Conservation (phyloP, 73 alveolate species). For the Effrenium voratum region DNA sequence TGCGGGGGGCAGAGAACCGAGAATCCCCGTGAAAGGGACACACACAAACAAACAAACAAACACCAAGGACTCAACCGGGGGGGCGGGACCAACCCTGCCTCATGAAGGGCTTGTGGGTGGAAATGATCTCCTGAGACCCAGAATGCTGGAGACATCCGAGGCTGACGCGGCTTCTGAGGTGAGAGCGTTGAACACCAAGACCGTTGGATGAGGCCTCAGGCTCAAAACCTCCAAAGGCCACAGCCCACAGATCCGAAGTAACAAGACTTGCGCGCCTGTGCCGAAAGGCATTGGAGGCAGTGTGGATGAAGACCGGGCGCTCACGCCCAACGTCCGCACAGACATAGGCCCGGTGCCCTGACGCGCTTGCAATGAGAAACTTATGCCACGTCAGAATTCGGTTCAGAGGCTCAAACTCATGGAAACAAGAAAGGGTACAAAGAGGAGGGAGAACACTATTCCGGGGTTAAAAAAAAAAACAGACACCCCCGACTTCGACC, state of each 20-base stretch:
- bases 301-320: constrained; percentile 88
- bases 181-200: constrained; percentile 53
- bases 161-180: not conserved
- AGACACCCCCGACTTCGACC: not conserved
- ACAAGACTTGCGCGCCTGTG: constrained; percentile 9
- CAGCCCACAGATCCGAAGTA: not conserved
- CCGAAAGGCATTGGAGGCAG: constrained; percentile 76
- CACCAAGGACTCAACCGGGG: not conserved
- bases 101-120: constrained; percentile 92
- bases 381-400: too few species aligned
- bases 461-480: not conserved
- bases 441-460: too few species aligned
- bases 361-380: too few species aligned
- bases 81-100: constrained; percentile 15
- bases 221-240: too few species aligned
- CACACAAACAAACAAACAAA: not conserved
- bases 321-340: constrained; percentile 86
- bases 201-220: constrained; percentile 87
- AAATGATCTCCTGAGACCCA: constrained; percentile 53
- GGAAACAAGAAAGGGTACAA: too few species aligned
- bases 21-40: not conserved
- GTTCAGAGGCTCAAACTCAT: too few species aligned
- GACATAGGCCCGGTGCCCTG: constrained; percentile 64
- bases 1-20: not conserved
- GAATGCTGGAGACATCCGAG: not conserved